Base-by-base conservation (phyloP, 768 basidiomycete genomes). In the Exidia glandulosa region DNA sequence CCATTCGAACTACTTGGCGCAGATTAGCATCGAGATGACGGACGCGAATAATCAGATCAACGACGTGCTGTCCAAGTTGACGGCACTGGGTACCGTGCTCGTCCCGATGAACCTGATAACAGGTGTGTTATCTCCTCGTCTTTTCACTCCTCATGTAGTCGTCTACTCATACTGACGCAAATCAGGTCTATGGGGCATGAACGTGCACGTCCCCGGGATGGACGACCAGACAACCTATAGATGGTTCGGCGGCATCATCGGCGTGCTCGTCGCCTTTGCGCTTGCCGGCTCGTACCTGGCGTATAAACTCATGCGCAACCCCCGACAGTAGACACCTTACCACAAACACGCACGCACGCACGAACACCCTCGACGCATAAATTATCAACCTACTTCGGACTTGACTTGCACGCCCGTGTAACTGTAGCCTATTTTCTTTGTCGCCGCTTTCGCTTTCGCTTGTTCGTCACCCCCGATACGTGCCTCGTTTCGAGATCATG, bases 1-100 rank as follows among this genome's bases (percentile, higher is more conserved):
- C 41, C 96, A 99, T 73, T 97, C 94, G 36, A 99, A 99, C 71
- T 99, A 99, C 75, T 86, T 99, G 57, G 96, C 96, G 1, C 96
- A 98, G 68, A 99, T 99, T 66, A 96, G 94, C 47, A 98, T 99
- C 73, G 96, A 98, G 77, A 99, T 98, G 95, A 95, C 93, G 34
- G 94, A 97, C 67, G 96, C 96, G 45, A 99, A 99, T 75, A 99
- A 99, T 72, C 94, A 98, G 76, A 99, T 98, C 76, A 99, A 99
- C 74, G 94, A 98, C 69, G 96, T 99, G 2, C 83, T 98, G 4
- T 92, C 90, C 3, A 97, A 97, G 76, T 78, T 99, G 62, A 98
- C 96, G 0, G 95, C 96, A 6, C 81, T 99, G 52, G 96, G 96
- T 81, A 99, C 96, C 5, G 85, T 99, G 4, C 86, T 98, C 65